These are phyloP conservation scores for Besnoitia besnoiti DNA, from an alignment of 169 alveolate species.

Conservation along the genomic window DNA sequence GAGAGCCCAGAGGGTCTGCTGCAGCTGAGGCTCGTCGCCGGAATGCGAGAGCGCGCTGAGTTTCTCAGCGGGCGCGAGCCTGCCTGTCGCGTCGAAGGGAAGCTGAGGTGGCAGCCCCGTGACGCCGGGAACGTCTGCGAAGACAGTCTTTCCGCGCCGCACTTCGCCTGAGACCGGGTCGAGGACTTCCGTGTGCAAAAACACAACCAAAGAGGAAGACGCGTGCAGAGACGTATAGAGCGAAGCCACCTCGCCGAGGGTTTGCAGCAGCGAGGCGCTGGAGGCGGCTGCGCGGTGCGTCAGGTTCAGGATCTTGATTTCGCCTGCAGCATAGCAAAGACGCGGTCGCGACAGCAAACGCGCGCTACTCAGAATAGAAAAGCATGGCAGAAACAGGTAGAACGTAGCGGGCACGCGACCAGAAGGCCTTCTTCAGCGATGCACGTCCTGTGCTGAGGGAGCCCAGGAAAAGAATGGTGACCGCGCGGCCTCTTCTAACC, in stretches of 20 bases:
- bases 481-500: no score
- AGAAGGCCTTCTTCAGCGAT: no score
- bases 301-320: neutral
- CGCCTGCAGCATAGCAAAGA: neutral
- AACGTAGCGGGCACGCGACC: no score
- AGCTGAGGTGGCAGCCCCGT: neutral
- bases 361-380: no score
- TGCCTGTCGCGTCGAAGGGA: neutral
- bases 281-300: neutral
- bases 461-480: no score
- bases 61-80: no score
- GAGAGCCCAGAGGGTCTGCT: neutral
- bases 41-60: neutral
- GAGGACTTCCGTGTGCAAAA: neutral
- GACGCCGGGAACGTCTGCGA: neutral
- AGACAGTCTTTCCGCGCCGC: neutral
- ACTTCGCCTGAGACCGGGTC: neutral
- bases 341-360: neutral
- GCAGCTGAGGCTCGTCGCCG: neutral
- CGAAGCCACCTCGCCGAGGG: neutral
- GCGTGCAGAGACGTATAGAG: neutral
- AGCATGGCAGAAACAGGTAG: no score
- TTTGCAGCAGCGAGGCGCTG: neutral
- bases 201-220: neutral
- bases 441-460: no score